Conservation (phyloP, 108 stramenopile species). For the Aureococcus anophagefferens region DNA sequence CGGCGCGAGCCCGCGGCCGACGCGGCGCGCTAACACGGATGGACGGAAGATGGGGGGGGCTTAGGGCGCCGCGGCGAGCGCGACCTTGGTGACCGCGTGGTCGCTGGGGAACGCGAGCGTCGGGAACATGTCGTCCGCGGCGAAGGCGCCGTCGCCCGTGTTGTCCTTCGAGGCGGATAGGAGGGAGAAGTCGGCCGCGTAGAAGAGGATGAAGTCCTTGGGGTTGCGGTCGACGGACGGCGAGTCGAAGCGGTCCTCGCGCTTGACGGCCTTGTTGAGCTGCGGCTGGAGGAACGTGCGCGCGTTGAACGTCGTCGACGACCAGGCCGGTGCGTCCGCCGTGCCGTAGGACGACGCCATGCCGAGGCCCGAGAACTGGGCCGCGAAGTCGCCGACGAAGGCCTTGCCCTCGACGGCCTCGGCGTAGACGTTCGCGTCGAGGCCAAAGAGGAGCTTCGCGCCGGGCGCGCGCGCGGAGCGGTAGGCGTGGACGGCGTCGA, state of each 20-base stretch:
- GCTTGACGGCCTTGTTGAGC: slow-evolving; percentile 60
- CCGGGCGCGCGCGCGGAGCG: slow-evolving; percentile 21
- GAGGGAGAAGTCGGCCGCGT: slow-evolving; percentile 47
- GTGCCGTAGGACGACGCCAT: slow-evolving; percentile 64
- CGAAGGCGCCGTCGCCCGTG: slow-evolving; percentile 55
- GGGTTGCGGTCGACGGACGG: slow-evolving; percentile 66
- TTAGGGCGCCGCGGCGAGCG: background rate
- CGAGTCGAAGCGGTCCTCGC: slow-evolving; percentile 21
- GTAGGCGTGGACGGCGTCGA: slow-evolving; percentile 51
- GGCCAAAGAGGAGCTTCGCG: slow-evolving; percentile 55
- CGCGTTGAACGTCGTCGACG: slow-evolving; percentile 53
- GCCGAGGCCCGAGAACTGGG: slow-evolving; percentile 16
- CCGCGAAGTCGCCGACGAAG: slow-evolving; percentile 29
- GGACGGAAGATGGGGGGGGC: too few relatives aligned
- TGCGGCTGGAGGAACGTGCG: slow-evolving; percentile 71
- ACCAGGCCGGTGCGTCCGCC: slow-evolving; percentile 48
- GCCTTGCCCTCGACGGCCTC: slow-evolving; percentile 49
- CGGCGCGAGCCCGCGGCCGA: too few relatives aligned
- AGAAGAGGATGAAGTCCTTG: slow-evolving; percentile 75
- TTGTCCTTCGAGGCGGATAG: slow-evolving; percentile 64
- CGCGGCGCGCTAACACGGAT: too few relatives aligned
- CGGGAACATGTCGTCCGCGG: slow-evolving; percentile 63
- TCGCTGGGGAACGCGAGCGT: slow-evolving; percentile 72
- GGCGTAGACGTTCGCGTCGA: slow-evolving; percentile 79
- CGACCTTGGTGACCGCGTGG: slow-evolving; percentile 46